Evolutionary conservation across 306 rosid species (phyloP).

Genomic region (Dryas alaskensis): DNA sequence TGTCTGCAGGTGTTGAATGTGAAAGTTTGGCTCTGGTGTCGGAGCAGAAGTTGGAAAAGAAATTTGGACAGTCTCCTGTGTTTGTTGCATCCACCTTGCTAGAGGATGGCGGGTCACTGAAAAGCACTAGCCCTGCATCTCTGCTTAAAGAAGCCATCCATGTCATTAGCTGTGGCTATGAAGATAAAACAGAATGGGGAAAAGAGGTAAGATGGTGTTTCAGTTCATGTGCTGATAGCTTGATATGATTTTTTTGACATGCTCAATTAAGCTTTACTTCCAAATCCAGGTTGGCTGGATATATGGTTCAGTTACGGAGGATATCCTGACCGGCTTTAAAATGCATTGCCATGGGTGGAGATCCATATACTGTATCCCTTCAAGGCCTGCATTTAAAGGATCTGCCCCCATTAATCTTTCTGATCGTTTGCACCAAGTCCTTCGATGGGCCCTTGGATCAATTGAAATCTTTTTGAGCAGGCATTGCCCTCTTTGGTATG

Average conservation of each 20-base stretch:
- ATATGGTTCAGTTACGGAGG: slow-evolving; percentile 70
- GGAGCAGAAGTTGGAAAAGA: slow-evolving; percentile 45
- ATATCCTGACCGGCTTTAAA: slow-evolving; percentile 69
- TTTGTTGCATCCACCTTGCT: slow-evolving; percentile 54
- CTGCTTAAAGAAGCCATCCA: slow-evolving; percentile 72
- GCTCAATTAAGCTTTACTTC: not conserved
- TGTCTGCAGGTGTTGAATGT: slow-evolving; percentile 34
- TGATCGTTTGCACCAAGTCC: slow-evolving; percentile 56
- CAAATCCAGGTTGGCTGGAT: slow-evolving; percentile 69
- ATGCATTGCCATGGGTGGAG: slow-evolving; percentile 86
- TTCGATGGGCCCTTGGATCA: slow-evolving; percentile 72
- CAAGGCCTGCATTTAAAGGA: slow-evolving; percentile 57
- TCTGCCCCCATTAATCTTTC: slow-evolving; percentile 45
- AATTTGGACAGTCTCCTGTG: slow-evolving; percentile 66
- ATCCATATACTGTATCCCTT: slow-evolving; percentile 62
- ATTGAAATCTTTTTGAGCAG: slow-evolving; percentile 66
- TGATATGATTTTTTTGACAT: not conserved
- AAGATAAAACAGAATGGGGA: slow-evolving; percentile 85
- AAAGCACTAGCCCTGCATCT: slow-evolving; percentile 44
- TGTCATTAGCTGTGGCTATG: slow-evolving; percentile 71
- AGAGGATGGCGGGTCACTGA: slow-evolving; percentile 44
- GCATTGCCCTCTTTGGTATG: slow-evolving; percentile 81
- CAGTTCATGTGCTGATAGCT: not conserved
- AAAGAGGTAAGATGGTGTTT: slow-evolving; percentile 52
- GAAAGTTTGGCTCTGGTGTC: slow-evolving; percentile 24